Evolutionary conservation across 148 eudicot species (phyloP), one percentile per base, ranked within the genome.

Genomic region (Chenopodium formosanum): DNA sequence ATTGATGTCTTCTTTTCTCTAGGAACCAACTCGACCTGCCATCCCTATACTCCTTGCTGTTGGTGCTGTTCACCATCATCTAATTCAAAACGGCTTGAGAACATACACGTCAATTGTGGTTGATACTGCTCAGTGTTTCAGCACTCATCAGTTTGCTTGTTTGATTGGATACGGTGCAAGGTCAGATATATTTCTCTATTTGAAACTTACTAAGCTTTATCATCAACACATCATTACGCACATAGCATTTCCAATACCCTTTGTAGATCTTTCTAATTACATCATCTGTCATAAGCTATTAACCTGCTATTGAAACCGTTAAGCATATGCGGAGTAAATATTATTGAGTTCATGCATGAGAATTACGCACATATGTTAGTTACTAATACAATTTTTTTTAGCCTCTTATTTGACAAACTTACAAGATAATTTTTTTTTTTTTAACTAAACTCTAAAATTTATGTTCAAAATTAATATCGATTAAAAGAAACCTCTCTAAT

Each of bases 111-210:
- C 99, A 62, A 96, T 96, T 86, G 90, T 96, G 78, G 99, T 92
- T 78, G 98, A 96, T 76, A 92, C 99, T 80, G 99, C 98, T 87
- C 99, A 96, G 89, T 94, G 99, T 89, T 96, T 96, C 89, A 96
- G 99, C 83, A 96, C 99, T 73, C 99, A 96, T 83, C 99, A 96
- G 76, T 96, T 96, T 89, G 99, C 99, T 77, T 96, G 99, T 86
- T 88, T 96, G 85, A 91, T 96, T 68, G 99, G 98, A 88, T 96
- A 92, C 88, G 99, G 99, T 82, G 98, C 99, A 88, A 96, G 99
- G 99, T 96, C 73, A 70, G 80, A 56, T 62, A 11, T 77, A 34
- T 37, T 91, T 83, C 65, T 34, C 74, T 69, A 52, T 82, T 76
- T 66, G 67, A 68, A 53, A 58, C 48, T 82, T 62, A 32, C 70